Conservation (phyloP, 495 filamentous ascomycete genomes). For the Bryoglossum gracile region DNA sequence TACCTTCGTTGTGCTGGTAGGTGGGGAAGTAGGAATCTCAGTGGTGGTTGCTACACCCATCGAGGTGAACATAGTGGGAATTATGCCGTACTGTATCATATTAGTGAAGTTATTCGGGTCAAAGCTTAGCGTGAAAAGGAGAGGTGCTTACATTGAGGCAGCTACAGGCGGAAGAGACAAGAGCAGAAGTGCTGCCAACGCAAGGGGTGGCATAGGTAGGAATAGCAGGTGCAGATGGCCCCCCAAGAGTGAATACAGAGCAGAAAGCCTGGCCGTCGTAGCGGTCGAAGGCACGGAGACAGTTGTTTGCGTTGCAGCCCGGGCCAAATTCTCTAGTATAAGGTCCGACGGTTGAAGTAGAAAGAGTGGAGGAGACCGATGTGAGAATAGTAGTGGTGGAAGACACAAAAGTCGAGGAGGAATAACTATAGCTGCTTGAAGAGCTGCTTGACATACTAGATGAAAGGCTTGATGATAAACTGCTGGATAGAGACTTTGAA, state of each 20-base stretch:
- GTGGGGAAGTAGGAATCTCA: too few species aligned
- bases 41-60: too few species aligned
- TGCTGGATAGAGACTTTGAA: background rate
- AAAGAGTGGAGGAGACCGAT: background rate
- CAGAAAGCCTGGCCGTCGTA: background rate
- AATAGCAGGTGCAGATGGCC: background rate
- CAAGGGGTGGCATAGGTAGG: background rate
- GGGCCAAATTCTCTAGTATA: background rate
- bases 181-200: background rate
- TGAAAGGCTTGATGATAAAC: background rate
- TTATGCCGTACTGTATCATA: too few species aligned
- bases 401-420: background rate
- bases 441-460: background rate
- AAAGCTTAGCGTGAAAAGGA: background rate
- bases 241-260: background rate
- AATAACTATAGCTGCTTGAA: background rate
- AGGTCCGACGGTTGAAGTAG: background rate
- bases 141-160: background rate
- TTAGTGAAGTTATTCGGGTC: too few species aligned
- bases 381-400: background rate
- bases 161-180: background rate
- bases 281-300: conserved; percentile 8
- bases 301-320: conserved; percentile 8
- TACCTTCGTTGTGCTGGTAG: too few species aligned
- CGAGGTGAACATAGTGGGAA: too few species aligned